Percentiles rank a stretch among this genome's conserved stretches.
phyloP scores from a whole-genome alignment of 2,329 filamentous ascomycete species.

The Fusarium sublunatum region DNA sequence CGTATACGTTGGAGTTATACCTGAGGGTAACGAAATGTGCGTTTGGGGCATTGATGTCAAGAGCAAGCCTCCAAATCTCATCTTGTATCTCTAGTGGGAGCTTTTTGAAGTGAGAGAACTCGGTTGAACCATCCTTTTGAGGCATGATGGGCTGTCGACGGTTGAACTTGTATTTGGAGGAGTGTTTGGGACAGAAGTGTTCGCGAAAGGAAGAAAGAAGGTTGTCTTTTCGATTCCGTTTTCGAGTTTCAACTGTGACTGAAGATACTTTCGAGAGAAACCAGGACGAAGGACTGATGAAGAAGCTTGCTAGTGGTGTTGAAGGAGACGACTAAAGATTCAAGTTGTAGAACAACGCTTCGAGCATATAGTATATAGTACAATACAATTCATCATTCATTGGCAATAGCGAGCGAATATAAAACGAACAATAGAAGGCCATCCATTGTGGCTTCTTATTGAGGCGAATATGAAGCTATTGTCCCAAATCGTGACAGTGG shows the following conservation, averaged over 20 bases:
- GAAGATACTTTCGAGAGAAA: too few species aligned
- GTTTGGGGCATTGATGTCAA: not conserved
- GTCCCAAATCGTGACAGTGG: not conserved
- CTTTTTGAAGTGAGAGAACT: not conserved
- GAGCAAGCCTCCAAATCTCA: not conserved
- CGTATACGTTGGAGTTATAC: not conserved
- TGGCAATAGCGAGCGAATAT: not conserved
- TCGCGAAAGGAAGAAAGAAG: too few species aligned
- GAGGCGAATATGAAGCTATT: not conserved
- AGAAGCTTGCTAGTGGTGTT: not conserved
- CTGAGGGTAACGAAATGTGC: not conserved
- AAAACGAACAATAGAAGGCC: not conserved
- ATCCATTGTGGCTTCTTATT: not conserved
- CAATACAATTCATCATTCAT: not conserved
- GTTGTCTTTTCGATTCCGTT: too few species aligned
- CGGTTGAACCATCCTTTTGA: not conserved
- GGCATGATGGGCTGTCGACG: not conserved
- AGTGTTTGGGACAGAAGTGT: too few species aligned
- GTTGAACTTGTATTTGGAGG: too few species aligned
- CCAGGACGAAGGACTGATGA: not conserved
- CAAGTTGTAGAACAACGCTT: too few species aligned
- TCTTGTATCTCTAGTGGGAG: slow-evolving; percentile 10
- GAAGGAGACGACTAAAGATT: not conserved
- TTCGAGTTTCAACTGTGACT: too few species aligned
- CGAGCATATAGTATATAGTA: not conserved